Evolutionary conservation across 176 grass and related monocot species (phyloP).

Genomic region (Dactylis glomerata): DNA sequence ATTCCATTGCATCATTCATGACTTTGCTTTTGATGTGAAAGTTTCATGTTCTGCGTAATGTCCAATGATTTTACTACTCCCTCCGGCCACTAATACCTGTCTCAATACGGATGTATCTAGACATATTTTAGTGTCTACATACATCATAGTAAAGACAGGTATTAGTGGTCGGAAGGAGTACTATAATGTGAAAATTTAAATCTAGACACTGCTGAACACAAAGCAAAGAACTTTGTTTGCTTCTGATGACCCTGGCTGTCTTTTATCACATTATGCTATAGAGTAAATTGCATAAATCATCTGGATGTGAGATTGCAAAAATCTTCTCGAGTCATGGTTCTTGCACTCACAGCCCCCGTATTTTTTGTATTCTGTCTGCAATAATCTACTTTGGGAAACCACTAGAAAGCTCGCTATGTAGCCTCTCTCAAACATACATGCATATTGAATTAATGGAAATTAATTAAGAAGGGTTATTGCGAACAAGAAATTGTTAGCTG

Average conservation of each 20-base stretch:
- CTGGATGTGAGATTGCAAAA: neutral
- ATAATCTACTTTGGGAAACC: neutral
- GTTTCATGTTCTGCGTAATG: neutral
- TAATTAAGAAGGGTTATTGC: neutral
- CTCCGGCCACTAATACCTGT: too few species aligned
- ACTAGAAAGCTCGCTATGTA: neutral
- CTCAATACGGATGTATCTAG: neutral
- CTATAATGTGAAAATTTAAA: too few species aligned
- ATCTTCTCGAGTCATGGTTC: neutral
- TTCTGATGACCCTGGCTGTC: neutral
- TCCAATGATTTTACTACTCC: neutral
- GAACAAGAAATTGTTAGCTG: neutral
- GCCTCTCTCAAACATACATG: neutral
- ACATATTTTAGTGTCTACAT: too few species aligned
- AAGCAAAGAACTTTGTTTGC: neutral
- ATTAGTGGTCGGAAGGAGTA: too few species aligned
- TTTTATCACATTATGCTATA: neutral
- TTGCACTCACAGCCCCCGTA: too few species aligned
- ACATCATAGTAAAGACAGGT: too few species aligned
- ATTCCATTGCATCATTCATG: neutral
- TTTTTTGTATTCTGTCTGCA: neutral
- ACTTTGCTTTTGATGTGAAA: neutral
- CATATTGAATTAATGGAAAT: neutral
- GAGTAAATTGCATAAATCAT: neutral
- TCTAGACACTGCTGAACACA: neutral